Percentiles rank a stretch among this genome's conserved stretches.
These are phyloP conservation scores for Rhododendron ferrugineum DNA, from an alignment of 148 eudicot species.

Conservation along the genomic window DNA sequence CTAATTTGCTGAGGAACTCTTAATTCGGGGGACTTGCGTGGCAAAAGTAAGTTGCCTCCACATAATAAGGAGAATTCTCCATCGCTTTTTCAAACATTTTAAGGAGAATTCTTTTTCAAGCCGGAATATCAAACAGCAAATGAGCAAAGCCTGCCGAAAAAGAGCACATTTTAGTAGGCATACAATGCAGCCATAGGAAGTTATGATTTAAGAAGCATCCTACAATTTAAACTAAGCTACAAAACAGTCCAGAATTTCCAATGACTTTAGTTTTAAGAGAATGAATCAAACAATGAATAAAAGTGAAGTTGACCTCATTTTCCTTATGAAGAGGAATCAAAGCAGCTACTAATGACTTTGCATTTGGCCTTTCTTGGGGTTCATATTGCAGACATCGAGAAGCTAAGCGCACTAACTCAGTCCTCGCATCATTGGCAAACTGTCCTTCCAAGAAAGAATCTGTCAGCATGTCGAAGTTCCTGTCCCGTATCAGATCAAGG, in stretches of 20 bases:
- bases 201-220: background rate
- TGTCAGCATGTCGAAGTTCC: slow-evolving; percentile 61
- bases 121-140: background rate
- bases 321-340: slow-evolving; percentile 61
- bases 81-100: too few species aligned
- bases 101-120: too few species aligned
- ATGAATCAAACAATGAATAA: background rate
- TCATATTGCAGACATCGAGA: slow-evolving; percentile 65
- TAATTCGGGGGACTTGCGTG: too few species aligned
- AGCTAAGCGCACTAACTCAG: slow-evolving; percentile 58
- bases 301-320: slow-evolving; percentile 43
- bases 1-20: too few species aligned
- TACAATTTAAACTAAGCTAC: background rate
- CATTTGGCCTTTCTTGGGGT: slow-evolving; percentile 62
- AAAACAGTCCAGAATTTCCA: background rate
- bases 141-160: background rate
- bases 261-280: background rate
- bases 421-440: slow-evolving; percentile 53
- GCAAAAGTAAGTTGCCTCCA: too few species aligned
- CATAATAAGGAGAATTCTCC: too few species aligned
- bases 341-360: slow-evolving; percentile 51
- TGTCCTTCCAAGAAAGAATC: slow-evolving; percentile 72
- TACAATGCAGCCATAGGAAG: background rate
- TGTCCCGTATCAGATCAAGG: slow-evolving; percentile 61
- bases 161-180: background rate